Evolutionary conservation across 768 basidiomycete species (phyloP), one percentile per base, ranked within the genome.

Genomic region (Hygrophoropsis aurantiaca): DNA sequence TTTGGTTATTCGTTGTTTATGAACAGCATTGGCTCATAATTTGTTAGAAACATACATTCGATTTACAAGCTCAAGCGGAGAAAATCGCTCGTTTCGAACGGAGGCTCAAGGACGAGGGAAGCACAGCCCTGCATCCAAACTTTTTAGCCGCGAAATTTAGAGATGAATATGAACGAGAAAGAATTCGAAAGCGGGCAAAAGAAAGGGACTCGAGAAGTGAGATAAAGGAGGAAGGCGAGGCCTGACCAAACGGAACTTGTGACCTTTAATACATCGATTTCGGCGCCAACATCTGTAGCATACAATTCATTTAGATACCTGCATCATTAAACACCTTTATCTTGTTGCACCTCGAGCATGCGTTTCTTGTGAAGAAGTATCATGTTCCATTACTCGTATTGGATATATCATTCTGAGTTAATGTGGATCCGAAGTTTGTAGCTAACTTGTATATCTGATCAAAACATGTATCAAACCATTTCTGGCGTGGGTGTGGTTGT

Each of bases 391-490:
- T 23, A n/a, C 19, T 26, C 27, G 35, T 30, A 5, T 44, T 40
- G 6, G 36, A 9, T 38, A 38, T 38, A n/a, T 39, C 20, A 26
- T 27, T 24, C 7, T 44, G 51, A 41, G 59, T 54, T 30, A 72
- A 52, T 27, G 58, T 59, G 9, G 55, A 61, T 25, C 52, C 47
- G 38, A 74, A 45, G 39, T 52, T 62, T 36, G 63, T 49, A 46
- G 61, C 64, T 19, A 71, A 62, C 54, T 76, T 79, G 50, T 70
- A 61, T 55, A 87, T 74, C 58, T 88, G 84, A 41, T 73, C 69
- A 54, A 87, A 79, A 59, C 85, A 88, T 10, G 74, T 73, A 39
- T 74, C 71, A 57, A 85, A 85, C 85, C 87, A 87, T 56, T 73
- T 80, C 45, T 63, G 64, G 15, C 69, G 60, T 23, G 75, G 72